Percentiles rank a stretch among this genome's conserved stretches.
Evolutionary conservation across 1,284 basidiomycete genomes (phyloP).

Genomic region (Fomes fomentarius): DNA sequence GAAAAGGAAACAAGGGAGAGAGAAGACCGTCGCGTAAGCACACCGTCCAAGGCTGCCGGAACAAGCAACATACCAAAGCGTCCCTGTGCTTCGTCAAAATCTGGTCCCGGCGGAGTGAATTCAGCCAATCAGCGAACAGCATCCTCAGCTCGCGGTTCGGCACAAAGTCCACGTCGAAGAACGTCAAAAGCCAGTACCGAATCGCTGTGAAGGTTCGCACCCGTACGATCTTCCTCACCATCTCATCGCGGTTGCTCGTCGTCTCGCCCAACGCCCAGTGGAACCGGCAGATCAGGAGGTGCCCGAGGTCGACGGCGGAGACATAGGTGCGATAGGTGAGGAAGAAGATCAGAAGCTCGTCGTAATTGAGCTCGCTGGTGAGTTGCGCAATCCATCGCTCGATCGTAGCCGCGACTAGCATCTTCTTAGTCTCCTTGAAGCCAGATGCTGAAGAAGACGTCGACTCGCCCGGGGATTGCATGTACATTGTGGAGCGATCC

Average conservation of each 20-base stretch:
- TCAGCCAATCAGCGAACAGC: conserved; percentile 77
- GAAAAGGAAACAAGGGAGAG: background rate
- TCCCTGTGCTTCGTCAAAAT: conserved; percentile 66
- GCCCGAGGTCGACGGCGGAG: conserved; percentile 72
- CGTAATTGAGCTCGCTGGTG: conserved; percentile 81
- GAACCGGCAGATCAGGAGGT: conserved; percentile 81
- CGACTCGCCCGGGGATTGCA: conserved; percentile 38
- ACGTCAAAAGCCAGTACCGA: conserved; percentile 85
- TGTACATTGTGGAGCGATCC: conserved; percentile 11
- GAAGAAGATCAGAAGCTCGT: conserved; percentile 85
- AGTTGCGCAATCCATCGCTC: conserved; percentile 90
- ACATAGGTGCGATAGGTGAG: conserved; percentile 87
- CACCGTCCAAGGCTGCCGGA: background rate
- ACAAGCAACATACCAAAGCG: conserved; percentile 59
- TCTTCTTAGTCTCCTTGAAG: conserved; percentile 40
- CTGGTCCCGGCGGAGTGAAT: conserved; percentile 71
- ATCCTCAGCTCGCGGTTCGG: conserved; percentile 77
- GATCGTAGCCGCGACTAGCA: conserved; percentile 83
- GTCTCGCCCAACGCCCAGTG: conserved; percentile 80
- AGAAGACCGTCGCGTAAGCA: background rate
- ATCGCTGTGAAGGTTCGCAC: conserved; percentile 87
- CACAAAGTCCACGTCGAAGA: conserved; percentile 85
- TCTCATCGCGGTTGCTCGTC: conserved; percentile 58
- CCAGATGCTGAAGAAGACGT: conserved; percentile 28
- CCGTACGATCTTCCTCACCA: conserved; percentile 73